These are phyloP conservation scores for Neurospora tetraspora DNA, from an alignment of 495 filamentous ascomycete genomes.

Conservation along the genomic window DNA sequence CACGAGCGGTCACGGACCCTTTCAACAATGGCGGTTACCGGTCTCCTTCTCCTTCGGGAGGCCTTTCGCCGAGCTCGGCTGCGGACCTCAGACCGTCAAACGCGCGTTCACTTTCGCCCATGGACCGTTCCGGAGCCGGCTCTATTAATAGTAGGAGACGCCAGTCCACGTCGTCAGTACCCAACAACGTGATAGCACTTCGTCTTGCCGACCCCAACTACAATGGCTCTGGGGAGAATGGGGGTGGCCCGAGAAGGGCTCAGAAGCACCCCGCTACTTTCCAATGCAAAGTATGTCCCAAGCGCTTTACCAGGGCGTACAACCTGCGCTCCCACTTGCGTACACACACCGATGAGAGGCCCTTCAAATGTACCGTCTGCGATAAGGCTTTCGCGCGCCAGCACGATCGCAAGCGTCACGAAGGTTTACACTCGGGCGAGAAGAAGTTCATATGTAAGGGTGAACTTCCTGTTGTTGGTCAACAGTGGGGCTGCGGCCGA, in stretches of 20 bases:
- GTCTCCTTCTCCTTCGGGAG: slow-evolving; percentile 27
- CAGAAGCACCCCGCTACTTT: slow-evolving; percentile 96
- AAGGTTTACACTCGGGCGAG: slow-evolving; percentile 82
- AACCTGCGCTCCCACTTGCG: slow-evolving; percentile 86
- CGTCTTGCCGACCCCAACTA: slow-evolving; percentile 83
- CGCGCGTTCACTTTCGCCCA: slow-evolving; percentile 60
- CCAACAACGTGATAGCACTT: slow-evolving; percentile 85
- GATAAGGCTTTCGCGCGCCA: slow-evolving; percentile 95
- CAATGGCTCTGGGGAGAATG: slow-evolving; percentile 40
- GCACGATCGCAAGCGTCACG: slow-evolving; percentile 85
- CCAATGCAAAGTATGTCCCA: slow-evolving; percentile 76
- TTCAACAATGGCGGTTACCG: slow-evolving; percentile 35
- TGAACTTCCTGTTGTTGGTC: slow-evolving; percentile 61
- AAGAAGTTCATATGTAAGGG: slow-evolving; percentile 97
- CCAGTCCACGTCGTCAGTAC: slow-evolving; percentile 80
- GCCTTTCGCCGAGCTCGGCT: slow-evolving; percentile 35
- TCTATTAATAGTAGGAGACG: slow-evolving; percentile 57
- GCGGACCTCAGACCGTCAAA: slow-evolving; percentile 38
- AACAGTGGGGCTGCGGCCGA: slow-evolving; percentile 85
- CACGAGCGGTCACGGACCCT: slow-evolving; percentile 67
- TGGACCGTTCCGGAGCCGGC: slow-evolving; percentile 41
- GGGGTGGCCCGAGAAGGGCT: slow-evolving; percentile 54
- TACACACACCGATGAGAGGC: slow-evolving; percentile 85
- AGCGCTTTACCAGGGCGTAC: slow-evolving; percentile 81
- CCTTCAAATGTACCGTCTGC: slow-evolving; percentile 92